phyloP scores from a whole-genome alignment of 306 rosid species.

The Lagenaria siceraria region DNA sequence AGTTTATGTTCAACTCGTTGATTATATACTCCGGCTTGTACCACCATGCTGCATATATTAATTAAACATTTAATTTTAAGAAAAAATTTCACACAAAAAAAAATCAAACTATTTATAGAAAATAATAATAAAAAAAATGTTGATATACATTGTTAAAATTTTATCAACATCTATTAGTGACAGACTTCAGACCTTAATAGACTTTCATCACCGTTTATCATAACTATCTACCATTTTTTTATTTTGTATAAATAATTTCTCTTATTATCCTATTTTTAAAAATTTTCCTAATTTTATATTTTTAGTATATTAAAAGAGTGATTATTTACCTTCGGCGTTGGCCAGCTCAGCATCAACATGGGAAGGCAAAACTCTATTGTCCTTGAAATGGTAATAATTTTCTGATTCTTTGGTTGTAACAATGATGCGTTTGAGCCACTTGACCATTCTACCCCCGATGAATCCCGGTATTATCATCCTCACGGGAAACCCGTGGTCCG shows the following conservation, averaged over 20 bases:
- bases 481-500: constrained; percentile 81
- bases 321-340: constrained; percentile 42
- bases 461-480: constrained; percentile 63
- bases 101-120: no score
- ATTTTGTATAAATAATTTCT: no score
- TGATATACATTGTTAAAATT: no score
- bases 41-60: constrained; percentile 66
- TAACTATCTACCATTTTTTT: no score
- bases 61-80: no score
- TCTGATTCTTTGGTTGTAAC: constrained; percentile 51
- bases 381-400: constrained; percentile 44
- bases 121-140: no score
- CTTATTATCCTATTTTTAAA: no score
- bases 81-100: no score
- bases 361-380: constrained; percentile 69
- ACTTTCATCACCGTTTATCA: no score
- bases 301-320: neutral
- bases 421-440: constrained; percentile 70
- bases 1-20: constrained; percentile 74
- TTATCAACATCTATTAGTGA: no score
- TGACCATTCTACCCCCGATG: constrained; percentile 77
- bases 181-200: no score
- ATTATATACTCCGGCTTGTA: constrained; percentile 71
- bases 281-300: no score
- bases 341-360: constrained; percentile 78